Evolutionary conservation across 306 rosid species (phyloP), one percentile per base, ranked within the genome.

Genomic region (Pyrus betulifolia): DNA sequence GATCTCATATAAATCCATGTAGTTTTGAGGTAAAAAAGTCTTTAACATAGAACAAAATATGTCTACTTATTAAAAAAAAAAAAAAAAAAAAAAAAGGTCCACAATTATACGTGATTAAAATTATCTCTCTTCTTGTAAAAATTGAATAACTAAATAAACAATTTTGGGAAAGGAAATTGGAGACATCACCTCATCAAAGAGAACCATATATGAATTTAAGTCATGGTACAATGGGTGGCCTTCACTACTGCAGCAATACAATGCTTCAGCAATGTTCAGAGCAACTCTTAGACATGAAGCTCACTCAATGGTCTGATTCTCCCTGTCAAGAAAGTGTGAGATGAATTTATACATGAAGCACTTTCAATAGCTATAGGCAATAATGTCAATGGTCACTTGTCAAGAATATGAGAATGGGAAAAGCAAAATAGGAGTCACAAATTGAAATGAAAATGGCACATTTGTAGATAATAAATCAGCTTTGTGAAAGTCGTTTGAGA

Each of bases 291-390:
- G 79, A 84, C 95, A 91, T 85, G n/a, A n/a, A 60, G 88, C 87
- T 95, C 97, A 91, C 83, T 88, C 91, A 44, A 91, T 85, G 59
- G 93, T 91, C 85, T 87, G 97, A 79, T 86, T 91, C 81, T 91
- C 95, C 95, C 94, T 89, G 76, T 54, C 76, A 83, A 61, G 61
- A 58, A 76, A 21, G 62, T 55, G 55, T 23, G 40, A 73, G 73
- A 58, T 13, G 49, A 76, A 62, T 19, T 59, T 46, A 78, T 13
- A 15, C 38, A 35, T 35, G 38, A 25, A 55, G 57, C 40, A 69
- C 33, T 79, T 12, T 58, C 59, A 71, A 65, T 30, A 67, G 42
- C 31, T 58, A 58, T 28, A 38, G 42, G 30, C 27, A 49, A 42
- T 21, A 21, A 19, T 42, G 3, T 71, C 31, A 8, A 46, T 59